Base-by-base conservation (phyloP, 2,329 filamentous ascomycete genomes). In the Neofusicoccum sp. region DNA sequence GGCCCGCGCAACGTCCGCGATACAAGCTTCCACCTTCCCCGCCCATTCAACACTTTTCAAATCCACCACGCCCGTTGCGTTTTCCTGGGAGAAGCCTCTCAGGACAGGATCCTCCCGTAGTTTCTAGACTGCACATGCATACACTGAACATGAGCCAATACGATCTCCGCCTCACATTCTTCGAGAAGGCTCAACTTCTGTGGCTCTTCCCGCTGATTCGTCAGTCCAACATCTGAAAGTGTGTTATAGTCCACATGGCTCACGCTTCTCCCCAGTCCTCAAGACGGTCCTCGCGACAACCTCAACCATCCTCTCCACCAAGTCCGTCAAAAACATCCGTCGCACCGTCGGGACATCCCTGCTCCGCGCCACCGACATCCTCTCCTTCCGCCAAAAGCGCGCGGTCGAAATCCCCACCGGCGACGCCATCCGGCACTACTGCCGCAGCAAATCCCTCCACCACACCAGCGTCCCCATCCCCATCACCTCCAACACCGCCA, bases 311-410 rank as follows among this genome's bases (percentile, higher is more conserved):
- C 53, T 54, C 36, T 20, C 63, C 26, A 41, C 67, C 60, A 65
- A 65, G 20, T 26, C 64, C 28, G 59, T 63, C 30, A 63, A 65
- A 9, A 49, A 72, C 14, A 70, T 69, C 8, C 20, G 72, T 51
- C 73, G 68, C 68, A 60, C 71, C 51, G 33, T 73, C 49, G 66
- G 67, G 51, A 71, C 68, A 61, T 51, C 69, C 30, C 63, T 66
- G 6, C 49, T 62, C 16, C 64, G 57, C 16, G 67, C 69, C 14
- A 70, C 65, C 28, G 64, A 71, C 62, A 65, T 62, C 9, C 48
- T 63, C 56, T 73, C 69, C 68, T 67, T 67, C 33, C 67, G 64
- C 53, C 61, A 62, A 14, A 70, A 73, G 62, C 64, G 67, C 3
- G 53, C 73, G 44, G 45, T 61, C 47, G 64, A 68, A 33, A 63